Evolutionary conservation across 2,329 filamentous ascomycete genomes (phyloP), one percentile per base, ranked within the genome.

Genomic region (Xylaria sp.): DNA sequence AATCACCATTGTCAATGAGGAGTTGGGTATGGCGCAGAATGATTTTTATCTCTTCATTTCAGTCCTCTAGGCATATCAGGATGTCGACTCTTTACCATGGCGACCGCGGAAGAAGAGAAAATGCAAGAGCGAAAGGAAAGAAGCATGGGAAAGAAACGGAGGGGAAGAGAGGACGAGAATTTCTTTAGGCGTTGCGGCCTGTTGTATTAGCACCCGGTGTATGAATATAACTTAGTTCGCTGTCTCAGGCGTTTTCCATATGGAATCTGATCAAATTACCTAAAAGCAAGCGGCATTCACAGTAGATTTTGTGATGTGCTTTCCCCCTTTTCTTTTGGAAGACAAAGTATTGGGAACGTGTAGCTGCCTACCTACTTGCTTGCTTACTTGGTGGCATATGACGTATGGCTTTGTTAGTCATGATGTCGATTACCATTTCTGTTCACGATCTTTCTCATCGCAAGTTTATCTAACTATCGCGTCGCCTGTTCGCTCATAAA

Each of bases 171-270:
- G 46, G 20, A 50, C 23, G 46, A 25, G 10, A 48, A 10, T n/a
- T 18, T 46, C 18, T 50, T 52, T 46, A 25, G 58, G 65, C 59
- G 65, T 60, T 67, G 39, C 41, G 59, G 46, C 61, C 41, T 56
- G 48, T 50, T 67, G 60, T 64, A 59, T 37, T 67, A 67, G 65
- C 65, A 60, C 13, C n/a, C n/a, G n/a, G 48, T 61, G 66, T 68
- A 65, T 61, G 46, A n/a, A n/a, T n/a, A 68, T 65, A 65, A 65
- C 20, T 39, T 55, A 48, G 9, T 34, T 50, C 13, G 12, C 15
- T 60, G n/a, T 31, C 15, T 51, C 39, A 12, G 13, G 46, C 34
- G 25, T 55, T 57, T 44, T 58, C n/a, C 41, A 44, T 51, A 58
- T 12, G 8, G 28, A 58, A 63, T n/a, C n/a, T 48, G 13, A 41